Conservation (phyloP, 768 basidiomycete genomes). For the Pulveroboletus sp. region DNA sequence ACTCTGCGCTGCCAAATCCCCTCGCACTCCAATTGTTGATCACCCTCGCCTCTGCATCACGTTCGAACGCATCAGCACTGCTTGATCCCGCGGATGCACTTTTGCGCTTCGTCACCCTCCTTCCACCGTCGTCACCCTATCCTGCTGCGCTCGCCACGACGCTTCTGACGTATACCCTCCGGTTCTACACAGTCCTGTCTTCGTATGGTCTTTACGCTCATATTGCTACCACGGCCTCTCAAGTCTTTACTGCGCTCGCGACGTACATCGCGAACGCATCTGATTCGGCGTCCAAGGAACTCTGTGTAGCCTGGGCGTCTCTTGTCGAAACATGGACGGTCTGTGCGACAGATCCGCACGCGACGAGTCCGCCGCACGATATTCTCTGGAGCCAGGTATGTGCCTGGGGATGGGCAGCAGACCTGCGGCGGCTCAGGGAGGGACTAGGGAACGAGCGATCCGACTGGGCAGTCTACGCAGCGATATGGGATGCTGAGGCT, state of each 20-base stretch:
- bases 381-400: constrained; percentile 84
- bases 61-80: constrained; percentile 58
- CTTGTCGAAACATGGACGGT: constrained; percentile 69
- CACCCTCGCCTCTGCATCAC: constrained; percentile 58
- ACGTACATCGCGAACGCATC: constrained; percentile 31
- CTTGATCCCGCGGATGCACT: constrained; percentile 57
- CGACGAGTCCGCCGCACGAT: constrained; percentile 80
- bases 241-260: constrained; percentile 50
- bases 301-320: constrained; percentile 50
- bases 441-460: constrained; percentile 29
- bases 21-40: constrained; percentile 53
- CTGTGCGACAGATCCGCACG: constrained; percentile 88
- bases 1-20: constrained; percentile 34
- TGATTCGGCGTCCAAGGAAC: constrained; percentile 3
- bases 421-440: constrained; percentile 41
- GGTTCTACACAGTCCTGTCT: constrained; percentile 60
- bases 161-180: constrained; percentile 55
- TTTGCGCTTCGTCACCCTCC: constrained; percentile 63
- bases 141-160: constrained; percentile 32
- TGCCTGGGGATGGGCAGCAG: constrained; percentile 72
- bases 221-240: constrained; percentile 55
- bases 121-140: constrained; percentile 45
- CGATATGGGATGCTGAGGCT: constrained; percentile 38
- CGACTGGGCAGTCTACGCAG: constrained; percentile 29
- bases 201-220: constrained; percentile 76